These are phyloP conservation scores for Penicillium ucsense DNA, from an alignment of 495 filamentous ascomycete genomes.

Conservation along the genomic window DNA sequence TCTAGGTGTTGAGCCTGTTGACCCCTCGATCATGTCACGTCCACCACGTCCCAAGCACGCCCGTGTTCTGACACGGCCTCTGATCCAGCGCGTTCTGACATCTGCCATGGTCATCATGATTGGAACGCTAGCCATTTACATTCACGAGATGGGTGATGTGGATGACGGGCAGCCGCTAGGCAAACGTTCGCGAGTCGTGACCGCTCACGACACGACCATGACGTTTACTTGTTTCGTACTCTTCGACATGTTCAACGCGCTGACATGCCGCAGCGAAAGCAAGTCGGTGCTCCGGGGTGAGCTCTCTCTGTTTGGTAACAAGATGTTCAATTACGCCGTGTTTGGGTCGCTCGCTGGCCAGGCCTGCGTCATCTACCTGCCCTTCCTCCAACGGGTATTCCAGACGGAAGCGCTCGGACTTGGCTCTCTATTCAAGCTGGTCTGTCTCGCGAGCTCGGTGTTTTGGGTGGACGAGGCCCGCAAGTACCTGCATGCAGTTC, in stretches of 20 bases:
- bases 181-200: conserved; percentile 53
- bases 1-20: conserved; percentile 89
- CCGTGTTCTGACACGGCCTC: conserved; percentile 71
- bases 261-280: conserved; percentile 83
- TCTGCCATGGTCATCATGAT: conserved; percentile 82
- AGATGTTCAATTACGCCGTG: conserved; percentile 94
- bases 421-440: conserved; percentile 59
- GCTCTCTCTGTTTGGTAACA: conserved; percentile 70
- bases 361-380: conserved; percentile 83
- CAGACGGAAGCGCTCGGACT: conserved; percentile 81
- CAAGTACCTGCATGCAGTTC: conserved; percentile 49
- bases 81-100: conserved; percentile 78
- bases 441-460: conserved; percentile 71
- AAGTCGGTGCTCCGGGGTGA: conserved; percentile 86
- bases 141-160: conserved; percentile 73
- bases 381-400: conserved; percentile 85
- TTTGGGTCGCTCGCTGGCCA: conserved; percentile 75
- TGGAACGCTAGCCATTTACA: conserved; percentile 85
- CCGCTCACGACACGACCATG: conserved; percentile 94
- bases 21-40: conserved; percentile 85
- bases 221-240: conserved; percentile 98
- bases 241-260: conserved; percentile 98
- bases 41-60: conserved; percentile 79
- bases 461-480: conserved; percentile 91
- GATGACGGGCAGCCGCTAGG: conserved; percentile 24